Conservation (phyloP, 2,329 filamentous ascomycete genomes). For the Fusarium luffae region DNA sequence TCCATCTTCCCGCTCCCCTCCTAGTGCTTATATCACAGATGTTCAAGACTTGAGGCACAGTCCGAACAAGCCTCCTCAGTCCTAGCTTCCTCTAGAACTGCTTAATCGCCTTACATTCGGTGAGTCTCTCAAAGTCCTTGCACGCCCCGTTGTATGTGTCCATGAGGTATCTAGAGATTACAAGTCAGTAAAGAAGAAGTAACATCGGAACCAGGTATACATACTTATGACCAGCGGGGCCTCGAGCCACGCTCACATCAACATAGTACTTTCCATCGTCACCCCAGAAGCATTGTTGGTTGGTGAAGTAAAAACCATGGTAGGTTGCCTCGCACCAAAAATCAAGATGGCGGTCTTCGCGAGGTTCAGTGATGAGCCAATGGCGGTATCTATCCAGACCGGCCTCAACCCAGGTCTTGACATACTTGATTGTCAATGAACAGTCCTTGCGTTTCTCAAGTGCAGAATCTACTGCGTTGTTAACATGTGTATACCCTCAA, state of each 20-base stretch:
- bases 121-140: not conserved
- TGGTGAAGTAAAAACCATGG: too few species aligned
- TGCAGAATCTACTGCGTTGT: not conserved
- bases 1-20: too few species aligned
- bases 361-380: constrained; percentile 5
- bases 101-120: not conserved
- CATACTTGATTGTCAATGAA: constrained; percentile 2
- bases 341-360: not conserved
- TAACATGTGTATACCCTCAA: not conserved
- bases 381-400: constrained; percentile 1
- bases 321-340: not conserved
- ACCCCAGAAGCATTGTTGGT: not conserved
- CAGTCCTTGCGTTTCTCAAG: not conserved
- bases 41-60: too few species aligned
- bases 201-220: rapidly evolving
- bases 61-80: too few species aligned
- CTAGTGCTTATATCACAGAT: too few species aligned
- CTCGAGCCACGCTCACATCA: not conserved
- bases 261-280: constrained; percentile 6
- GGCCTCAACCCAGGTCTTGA: not conserved
- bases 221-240: not conserved
- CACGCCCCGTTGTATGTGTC: rapidly evolving
- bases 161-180: not conserved
- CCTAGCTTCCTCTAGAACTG: not conserved
- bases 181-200: not conserved